Conservation (phyloP, 2,329 filamentous ascomycete species). For the Neonectria magnoliae region DNA sequence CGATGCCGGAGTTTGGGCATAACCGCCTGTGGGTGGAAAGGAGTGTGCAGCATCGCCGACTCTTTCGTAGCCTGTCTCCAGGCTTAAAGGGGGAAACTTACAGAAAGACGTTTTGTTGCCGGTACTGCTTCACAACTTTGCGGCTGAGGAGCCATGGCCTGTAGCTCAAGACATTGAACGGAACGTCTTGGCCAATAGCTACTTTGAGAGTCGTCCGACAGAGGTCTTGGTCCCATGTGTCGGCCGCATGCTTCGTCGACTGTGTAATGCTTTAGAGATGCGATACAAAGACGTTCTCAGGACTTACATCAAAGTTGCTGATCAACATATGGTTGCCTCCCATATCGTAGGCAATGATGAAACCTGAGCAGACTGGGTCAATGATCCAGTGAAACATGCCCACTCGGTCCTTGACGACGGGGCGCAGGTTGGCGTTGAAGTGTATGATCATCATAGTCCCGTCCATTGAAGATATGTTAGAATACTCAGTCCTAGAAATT, state of each 20-base stretch:
- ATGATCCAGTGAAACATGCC: slow-evolving; percentile 58
- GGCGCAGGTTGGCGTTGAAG: slow-evolving; percentile 53
- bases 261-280: neutral
- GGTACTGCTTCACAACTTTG: slow-evolving; percentile 52
- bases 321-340: no score
- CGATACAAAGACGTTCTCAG: no score
- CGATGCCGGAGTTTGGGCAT: slow-evolving; percentile 46
- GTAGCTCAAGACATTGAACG: slow-evolving; percentile 52
- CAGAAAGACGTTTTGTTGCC: slow-evolving; percentile 34
- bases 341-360: slow-evolving; percentile 57
- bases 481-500: no score
- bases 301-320: no score
- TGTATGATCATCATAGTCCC: slow-evolving; percentile 60
- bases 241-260: slow-evolving; percentile 13
- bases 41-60: slow-evolving; percentile 47
- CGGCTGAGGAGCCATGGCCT: slow-evolving; percentile 49
- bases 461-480: slow-evolving; percentile 39
- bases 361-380: slow-evolving; percentile 54
- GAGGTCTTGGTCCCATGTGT: slow-evolving; percentile 15
- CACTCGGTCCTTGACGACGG: slow-evolving; percentile 49
- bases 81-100: neutral
- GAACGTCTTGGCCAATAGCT: slow-evolving; percentile 46
- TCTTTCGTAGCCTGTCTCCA: neutral
- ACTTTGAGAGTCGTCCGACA: neutral
- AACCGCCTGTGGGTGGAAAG: slow-evolving; percentile 48